phyloP scores from a whole-genome alignment of 495 filamentous ascomycete genomes.

The Penicillium canescens region DNA sequence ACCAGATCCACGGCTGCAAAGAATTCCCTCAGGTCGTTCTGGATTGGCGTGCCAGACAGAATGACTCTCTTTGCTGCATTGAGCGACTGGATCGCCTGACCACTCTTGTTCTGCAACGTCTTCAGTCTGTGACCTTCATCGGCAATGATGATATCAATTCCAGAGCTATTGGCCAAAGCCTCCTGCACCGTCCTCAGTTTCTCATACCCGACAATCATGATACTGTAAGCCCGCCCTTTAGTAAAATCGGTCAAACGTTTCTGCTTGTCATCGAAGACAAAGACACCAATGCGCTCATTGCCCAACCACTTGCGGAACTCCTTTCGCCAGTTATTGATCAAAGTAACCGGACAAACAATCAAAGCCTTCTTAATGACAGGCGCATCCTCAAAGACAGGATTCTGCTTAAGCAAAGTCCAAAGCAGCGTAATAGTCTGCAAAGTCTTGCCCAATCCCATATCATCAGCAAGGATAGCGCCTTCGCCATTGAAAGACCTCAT shows the following conservation, averaged over 20 bases:
- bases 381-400: constrained; percentile 60
- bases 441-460: constrained; percentile 83
- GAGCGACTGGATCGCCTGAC: constrained; percentile 70
- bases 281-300: constrained; percentile 73
- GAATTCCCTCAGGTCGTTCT: constrained; percentile 81
- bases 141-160: constrained; percentile 76
- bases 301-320: constrained; percentile 84
- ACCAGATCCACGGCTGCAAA: constrained; percentile 79
- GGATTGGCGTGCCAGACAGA: constrained; percentile 75
- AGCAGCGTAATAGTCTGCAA: constrained; percentile 76
- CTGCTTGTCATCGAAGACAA: constrained; percentile 67
- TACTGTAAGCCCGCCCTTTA: constrained; percentile 67
- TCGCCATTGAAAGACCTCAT: constrained; percentile 69
- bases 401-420: constrained; percentile 83
- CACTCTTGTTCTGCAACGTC: constrained; percentile 79
- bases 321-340: constrained; percentile 79
- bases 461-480: constrained; percentile 78
- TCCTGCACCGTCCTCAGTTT: constrained; percentile 69
- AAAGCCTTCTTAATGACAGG: constrained; percentile 76
- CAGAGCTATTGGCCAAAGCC: constrained; percentile 61
- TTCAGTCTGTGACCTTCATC: constrained; percentile 84
- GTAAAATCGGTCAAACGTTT: constrained; percentile 74
- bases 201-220: constrained; percentile 87
- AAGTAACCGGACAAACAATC: constrained; percentile 78
- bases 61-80: constrained; percentile 69